Percentiles rank a stretch among this genome's conserved stretches.
These are phyloP conservation scores for Aspergillus heteromorphus DNA, from an alignment of 495 filamentous ascomycete species.

Conservation along the genomic window DNA sequence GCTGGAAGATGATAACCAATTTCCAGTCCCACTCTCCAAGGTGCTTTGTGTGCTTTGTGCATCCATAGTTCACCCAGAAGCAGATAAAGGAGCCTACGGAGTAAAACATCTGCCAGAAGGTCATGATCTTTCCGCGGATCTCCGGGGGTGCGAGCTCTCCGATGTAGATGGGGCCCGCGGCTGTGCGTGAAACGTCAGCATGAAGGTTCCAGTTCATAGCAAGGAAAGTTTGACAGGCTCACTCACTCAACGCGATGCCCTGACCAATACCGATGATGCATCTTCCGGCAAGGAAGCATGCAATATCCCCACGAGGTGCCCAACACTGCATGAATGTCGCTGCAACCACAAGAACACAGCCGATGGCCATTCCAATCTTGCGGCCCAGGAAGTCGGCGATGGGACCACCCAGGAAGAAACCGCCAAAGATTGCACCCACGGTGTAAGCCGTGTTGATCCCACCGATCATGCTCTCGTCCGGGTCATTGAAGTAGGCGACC, in stretches of 20 bases:
- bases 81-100: conserved; percentile 59
- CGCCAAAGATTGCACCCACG: conserved; percentile 57
- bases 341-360: conserved; percentile 52
- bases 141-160: conserved; percentile 54
- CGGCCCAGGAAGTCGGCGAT: conserved; percentile 54
- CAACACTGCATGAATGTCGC: conserved; percentile 61
- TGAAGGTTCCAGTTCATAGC: not conserved
- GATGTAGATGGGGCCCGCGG: conserved; percentile 57
- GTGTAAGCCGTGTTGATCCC: conserved; percentile 59
- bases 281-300: conserved; percentile 55
- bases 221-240: not conserved
- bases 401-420: conserved; percentile 56
- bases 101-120: conserved; percentile 66
- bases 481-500: conserved; percentile 53
- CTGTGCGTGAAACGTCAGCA: conserved; percentile 19
- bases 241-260: conserved; percentile 57
- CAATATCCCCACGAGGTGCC: conserved; percentile 48
- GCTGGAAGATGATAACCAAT: conserved; percentile 58
- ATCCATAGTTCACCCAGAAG: conserved; percentile 56
- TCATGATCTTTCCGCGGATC: conserved; percentile 60
- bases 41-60: conserved; percentile 42
- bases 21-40: conserved; percentile 60
- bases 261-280: conserved; percentile 61
- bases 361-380: conserved; percentile 52
- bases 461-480: conserved; percentile 47